A percentile compares a stretch with the other conserved stretches of the same genome.
Conservation (phyloP, 257 asterid species). For the Schizonepeta tenuifolia region DNA sequence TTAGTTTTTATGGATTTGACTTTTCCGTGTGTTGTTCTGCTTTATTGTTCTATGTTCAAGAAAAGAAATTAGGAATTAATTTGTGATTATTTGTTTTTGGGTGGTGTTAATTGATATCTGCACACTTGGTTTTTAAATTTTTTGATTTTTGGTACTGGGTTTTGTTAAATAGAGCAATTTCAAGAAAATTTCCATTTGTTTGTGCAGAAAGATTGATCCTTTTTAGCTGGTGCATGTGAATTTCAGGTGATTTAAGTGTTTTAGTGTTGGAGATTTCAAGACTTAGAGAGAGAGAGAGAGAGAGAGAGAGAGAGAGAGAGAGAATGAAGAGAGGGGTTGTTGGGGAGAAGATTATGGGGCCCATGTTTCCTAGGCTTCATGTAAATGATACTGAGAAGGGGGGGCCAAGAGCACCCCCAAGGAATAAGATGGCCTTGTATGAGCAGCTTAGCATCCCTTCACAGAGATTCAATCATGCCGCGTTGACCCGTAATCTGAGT, state of each 20-base stretch:
- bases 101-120: constrained; percentile 17
- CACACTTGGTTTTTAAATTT: background rate
- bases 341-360: constrained; percentile 73
- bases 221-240: constrained; percentile 18
- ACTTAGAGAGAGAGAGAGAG: constrained; percentile 7
- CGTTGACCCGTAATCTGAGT: constrained; percentile 35
- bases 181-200: background rate
- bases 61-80: background rate
- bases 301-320: constrained; percentile 26
- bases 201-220: constrained; percentile 18
- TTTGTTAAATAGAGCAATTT: constrained; percentile 25
- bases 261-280: too few species aligned
- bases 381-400: constrained; percentile 89
- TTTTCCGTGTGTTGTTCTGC: constrained; percentile 13
- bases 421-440: constrained; percentile 97
- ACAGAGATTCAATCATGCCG: constrained; percentile 51
- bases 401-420: constrained; percentile 99
- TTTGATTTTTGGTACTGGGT: constrained; percentile 4
- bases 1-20: background rate
- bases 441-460: constrained; percentile 96
- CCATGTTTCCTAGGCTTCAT: constrained; percentile 97
- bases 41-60: background rate
- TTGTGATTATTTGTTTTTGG: background rate
- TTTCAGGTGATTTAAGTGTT: constrained; percentile 26
- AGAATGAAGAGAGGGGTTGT: constrained; percentile 78